Percentiles rank a stretch among this genome's conserved stretches.
Conservation (phyloP, 2,329 filamentous ascomycete genomes). For the Cladosporium cucumerinum region DNA sequence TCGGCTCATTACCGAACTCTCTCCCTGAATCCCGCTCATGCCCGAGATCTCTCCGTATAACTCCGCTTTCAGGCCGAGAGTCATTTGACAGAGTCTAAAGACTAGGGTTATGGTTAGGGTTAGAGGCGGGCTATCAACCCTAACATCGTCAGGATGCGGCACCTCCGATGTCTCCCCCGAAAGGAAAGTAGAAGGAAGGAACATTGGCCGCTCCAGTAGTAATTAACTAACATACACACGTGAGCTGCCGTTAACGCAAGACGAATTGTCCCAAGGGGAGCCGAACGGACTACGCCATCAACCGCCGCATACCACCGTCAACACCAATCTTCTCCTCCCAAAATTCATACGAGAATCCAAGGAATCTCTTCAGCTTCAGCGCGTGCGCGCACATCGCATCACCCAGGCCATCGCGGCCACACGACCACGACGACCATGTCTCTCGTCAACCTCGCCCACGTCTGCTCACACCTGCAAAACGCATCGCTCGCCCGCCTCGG, state of each 20-base stretch:
- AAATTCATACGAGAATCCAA: neutral
- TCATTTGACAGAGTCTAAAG: no score
- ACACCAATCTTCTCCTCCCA: neutral
- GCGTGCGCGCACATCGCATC: conserved; percentile 2
- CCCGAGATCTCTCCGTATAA: no score
- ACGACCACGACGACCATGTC: conserved; percentile 53
- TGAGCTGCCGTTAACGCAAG: neutral
- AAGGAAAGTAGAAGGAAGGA: conserved; percentile 7
- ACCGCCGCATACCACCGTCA: neutral
- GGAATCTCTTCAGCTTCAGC: neutral
- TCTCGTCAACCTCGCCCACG: conserved; percentile 70
- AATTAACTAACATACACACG: no score
- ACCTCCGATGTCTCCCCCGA: conserved; percentile 11
- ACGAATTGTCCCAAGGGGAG: neutral
- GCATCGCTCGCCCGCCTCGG: conserved; percentile 78
- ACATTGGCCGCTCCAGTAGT: neutral
- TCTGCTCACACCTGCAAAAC: conserved; percentile 91
- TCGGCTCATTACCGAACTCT: no score
- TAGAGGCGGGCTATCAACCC: neutral
- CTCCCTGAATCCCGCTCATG: no score
- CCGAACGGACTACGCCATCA: neutral
- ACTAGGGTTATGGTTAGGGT: no score
- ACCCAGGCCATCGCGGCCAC: conserved; percentile 17
- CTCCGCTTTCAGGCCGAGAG: no score
- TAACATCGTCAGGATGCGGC: neutral